phyloP scores from a whole-genome alignment of 352 stramenopile genomes.

The Globisporangium nunn region DNA sequence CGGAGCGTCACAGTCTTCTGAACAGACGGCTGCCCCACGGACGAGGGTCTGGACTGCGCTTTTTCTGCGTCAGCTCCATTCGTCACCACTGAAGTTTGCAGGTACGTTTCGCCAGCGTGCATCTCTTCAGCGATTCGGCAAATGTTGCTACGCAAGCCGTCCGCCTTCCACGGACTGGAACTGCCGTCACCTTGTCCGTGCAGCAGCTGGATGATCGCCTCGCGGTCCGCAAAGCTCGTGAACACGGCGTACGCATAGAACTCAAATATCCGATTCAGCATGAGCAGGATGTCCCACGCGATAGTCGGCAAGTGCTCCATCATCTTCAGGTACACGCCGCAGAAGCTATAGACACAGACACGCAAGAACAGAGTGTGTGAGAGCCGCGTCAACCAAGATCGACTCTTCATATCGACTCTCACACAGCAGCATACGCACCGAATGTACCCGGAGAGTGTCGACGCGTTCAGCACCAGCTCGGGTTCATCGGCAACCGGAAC shows the following conservation, averaged over 20 bases:
- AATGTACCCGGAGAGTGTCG: constrained; percentile 61
- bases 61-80: not conserved
- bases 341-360: constrained; percentile 33
- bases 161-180: constrained; percentile 16
- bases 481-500: constrained; percentile 14
- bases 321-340: constrained; percentile 83
- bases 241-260: constrained; percentile 77
- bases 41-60: not conserved
- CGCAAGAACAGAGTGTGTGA: not conserved
- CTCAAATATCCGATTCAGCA: constrained; percentile 74
- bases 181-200: constrained; percentile 14
- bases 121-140: constrained; percentile 50
- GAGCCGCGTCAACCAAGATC: not conserved
- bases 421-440: constrained; percentile 20
- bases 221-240: constrained; percentile 45
- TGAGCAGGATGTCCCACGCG: constrained; percentile 57
- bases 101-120: constrained; percentile 30
- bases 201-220: constrained; percentile 46
- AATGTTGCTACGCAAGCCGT: constrained; percentile 34
- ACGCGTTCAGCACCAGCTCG: constrained; percentile 70
- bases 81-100: constrained; percentile 39
- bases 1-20: constrained; percentile 39
- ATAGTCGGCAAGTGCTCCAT: constrained; percentile 78
- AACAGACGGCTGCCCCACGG: constrained; percentile 1
- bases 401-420: not conserved